Conservation (phyloP, 2,329 filamentous ascomycete species). For the Neofusicoccum cordaticola region DNA sequence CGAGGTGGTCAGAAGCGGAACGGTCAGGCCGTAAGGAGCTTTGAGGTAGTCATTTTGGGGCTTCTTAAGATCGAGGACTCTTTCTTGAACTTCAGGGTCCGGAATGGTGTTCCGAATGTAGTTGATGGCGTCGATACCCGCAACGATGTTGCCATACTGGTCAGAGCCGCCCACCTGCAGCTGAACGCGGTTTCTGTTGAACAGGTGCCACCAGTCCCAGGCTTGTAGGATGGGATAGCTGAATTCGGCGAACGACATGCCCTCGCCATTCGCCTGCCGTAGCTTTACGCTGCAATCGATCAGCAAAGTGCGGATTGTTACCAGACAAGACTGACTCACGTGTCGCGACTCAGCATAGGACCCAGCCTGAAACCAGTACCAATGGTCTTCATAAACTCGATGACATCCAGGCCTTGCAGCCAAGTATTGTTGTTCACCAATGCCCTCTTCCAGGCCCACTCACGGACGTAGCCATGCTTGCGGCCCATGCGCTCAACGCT, state of each 20-base stretch:
- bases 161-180: conserved; percentile 94
- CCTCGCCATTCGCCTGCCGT: conserved; percentile 79
- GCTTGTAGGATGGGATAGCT: conserved; percentile 89
- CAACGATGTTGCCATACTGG: conserved; percentile 93
- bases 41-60: conserved; percentile 36
- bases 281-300: conserved; percentile 63
- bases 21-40: conserved; percentile 78
- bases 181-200: conserved; percentile 64
- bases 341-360: conserved; percentile 83
- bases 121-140: conserved; percentile 83
- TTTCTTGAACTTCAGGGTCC: conserved; percentile 19
- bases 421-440: conserved; percentile 81
- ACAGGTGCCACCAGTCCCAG: conserved; percentile 95
- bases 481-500: conserved; percentile 67
- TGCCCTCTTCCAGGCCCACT: conserved; percentile 65
- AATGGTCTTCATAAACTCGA: conserved; percentile 72
- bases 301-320: conserved; percentile 19
- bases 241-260: conserved; percentile 94
- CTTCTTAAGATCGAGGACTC: conserved; percentile 19
- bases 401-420: conserved; percentile 69
- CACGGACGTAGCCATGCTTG: conserved; percentile 62
- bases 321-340: conserved; percentile 52
- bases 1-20: conserved; percentile 81
- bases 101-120: conserved; percentile 62
- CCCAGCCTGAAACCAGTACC: conserved; percentile 75